phyloP scores from a whole-genome alignment of 371 early-diverging fungal genomes.

The Enterospora canceri region DNA sequence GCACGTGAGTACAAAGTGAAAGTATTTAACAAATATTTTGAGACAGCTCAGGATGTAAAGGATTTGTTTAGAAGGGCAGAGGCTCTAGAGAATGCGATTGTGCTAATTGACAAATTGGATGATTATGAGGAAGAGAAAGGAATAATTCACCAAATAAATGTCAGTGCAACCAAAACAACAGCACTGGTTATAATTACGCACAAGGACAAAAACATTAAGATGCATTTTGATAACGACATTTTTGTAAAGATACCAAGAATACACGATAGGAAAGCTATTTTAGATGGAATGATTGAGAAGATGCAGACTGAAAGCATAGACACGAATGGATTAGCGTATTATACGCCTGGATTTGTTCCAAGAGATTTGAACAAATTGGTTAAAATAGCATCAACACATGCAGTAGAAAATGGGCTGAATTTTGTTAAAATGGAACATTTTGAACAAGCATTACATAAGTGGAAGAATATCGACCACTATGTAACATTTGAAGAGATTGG shows the following conservation, averaged over 20 bases:
- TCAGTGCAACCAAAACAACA: constrained; percentile 33
- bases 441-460: constrained; percentile 29
- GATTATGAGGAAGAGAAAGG: constrained; percentile 26
- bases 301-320: constrained; percentile 27
- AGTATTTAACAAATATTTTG: constrained; percentile 24
- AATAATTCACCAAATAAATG: constrained; percentile 27
- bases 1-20: constrained; percentile 42
- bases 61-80: constrained; percentile 44
- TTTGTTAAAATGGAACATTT: constrained; percentile 31
- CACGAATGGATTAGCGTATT: constrained; percentile 29
- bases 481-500: constrained; percentile 56
- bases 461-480: constrained; percentile 20
- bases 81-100: constrained; percentile 30
- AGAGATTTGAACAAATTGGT: constrained; percentile 45
- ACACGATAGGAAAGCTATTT: constrained; percentile 40
- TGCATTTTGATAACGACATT: constrained; percentile 45
- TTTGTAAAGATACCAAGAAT: constrained; percentile 49
- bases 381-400: constrained; percentile 36
- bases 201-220: constrained; percentile 11
- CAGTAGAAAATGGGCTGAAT: constrained; percentile 19
- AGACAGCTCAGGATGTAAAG: constrained; percentile 32
- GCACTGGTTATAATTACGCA: constrained; percentile 35
- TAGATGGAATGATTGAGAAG: constrained; percentile 24
- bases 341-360: constrained; percentile 53
- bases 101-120: constrained; percentile 50